Base-by-base conservation (phyloP, 2,329 filamentous ascomycete genomes). In the Aspergillus sp. region DNA sequence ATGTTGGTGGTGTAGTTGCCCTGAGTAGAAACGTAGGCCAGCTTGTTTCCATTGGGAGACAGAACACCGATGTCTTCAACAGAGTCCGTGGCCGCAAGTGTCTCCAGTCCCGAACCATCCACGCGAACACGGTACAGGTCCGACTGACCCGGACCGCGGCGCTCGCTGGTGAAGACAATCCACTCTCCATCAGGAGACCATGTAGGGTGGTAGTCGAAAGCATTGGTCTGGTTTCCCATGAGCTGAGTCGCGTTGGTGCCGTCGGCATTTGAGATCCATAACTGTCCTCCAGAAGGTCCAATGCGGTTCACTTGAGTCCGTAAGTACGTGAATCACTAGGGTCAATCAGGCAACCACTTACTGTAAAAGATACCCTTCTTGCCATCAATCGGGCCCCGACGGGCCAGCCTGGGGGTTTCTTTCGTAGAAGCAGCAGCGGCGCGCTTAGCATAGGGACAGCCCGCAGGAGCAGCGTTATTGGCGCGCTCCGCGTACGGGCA, bases 1-100 rank as follows among this genome's bases (percentile, higher is more conserved):
- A 80, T 72, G 60, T 80, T 79, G 45, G 76, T 70, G 17, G 64
- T 73, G 58, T 74, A 75, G 30, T 67, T 73, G 21, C 69, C 65
- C 6, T 51, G 67, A 0, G 78, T 80, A 0, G 78, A 79, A 0
- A 79, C 77, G 62, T 76, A 81, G 17, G 78, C 78, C 5, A 73
- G 63, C 19, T 69, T 65, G 5, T 57, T 78, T 3, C 75, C 74
- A 58, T 80, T 69, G 0, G 78, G 78, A 0, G 77, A 80, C 0
- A 80, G 49, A 0, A 70, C 72, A 7, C 67, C 73, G 0, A 67
- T 69, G 58, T 80, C 78, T 57, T 80, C 77, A 32, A 77, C 72
- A 0, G 72, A 74, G 1, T 72, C 52, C 0, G 75, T 77, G 4
- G 65, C 66, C 0, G 77, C 64, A 12, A 80, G 61, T 32, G 68